Base-by-base conservation (phyloP, 495 filamentous ascomycete species). In the Penicillium desertorum region DNA sequence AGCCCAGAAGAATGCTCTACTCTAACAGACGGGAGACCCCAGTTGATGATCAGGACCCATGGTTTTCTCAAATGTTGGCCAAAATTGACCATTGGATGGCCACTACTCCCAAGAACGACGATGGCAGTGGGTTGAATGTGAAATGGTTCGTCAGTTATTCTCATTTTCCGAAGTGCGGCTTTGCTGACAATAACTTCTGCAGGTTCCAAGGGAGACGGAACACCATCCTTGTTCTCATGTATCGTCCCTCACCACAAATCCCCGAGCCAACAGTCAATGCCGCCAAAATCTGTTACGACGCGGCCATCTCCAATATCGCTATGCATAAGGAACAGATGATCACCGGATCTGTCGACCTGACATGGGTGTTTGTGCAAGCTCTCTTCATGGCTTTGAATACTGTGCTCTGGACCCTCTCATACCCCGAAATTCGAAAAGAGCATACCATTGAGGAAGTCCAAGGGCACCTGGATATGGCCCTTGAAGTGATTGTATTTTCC, bases 351-450 rank as follows among this genome's bases (percentile, higher is more conserved):
- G 86, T 93, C 20, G 93, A 96, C 65, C 75, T 96, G 53, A 96
- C 91, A 3, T 98, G 92, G 91, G 86, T 95, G 37, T 96, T 95
- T 65, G 83, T 93, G 8, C 82, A 95, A 56, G 82, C 88, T 37
- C 78, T 96, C 20, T 96, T 96, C 72, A 90, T 91, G 82, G 84
- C 87, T 16, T 78, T 96, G 41, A 93, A 94, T 63, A 91, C 88
- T 22, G 81, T 96, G 34, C 82, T 98, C 3, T 98, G 93, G 93
- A 79, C 86, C 8, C 79, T 95, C 22, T 93, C 90, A 3, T 95
- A 93, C 64, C 81, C 86, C 12, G 89, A 92, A 54, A 83, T 96
- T 45, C 88, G 93, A 22, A 77, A 76, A 45, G 72, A 82, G 25
- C 85, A 96, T 69, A 63, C 75, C 14, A 82, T 83, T 23, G 85